phyloP scores from a whole-genome alignment of 768 basidiomycete genomes.

The Thelephora ganbajun region DNA sequence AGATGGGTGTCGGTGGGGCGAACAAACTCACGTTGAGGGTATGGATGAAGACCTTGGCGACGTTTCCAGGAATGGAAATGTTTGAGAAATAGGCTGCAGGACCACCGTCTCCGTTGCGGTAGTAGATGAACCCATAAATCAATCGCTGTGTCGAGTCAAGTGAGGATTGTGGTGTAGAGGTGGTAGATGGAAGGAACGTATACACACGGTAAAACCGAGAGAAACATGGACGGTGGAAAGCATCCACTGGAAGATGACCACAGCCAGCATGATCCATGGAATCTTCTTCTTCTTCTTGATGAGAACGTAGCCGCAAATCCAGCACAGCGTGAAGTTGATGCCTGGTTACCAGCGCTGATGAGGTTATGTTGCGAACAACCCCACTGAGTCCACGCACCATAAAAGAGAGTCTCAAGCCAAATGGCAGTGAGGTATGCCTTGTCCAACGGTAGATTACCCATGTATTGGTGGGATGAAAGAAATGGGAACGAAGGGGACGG shows the following conservation, averaged over 20 bases:
- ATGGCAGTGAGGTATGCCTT: slow-evolving; percentile 23
- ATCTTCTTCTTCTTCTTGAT: slow-evolving; percentile 13
- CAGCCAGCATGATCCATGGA: slow-evolving; percentile 13
- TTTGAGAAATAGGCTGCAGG: slow-evolving; percentile 20
- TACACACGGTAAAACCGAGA: slow-evolving; percentile 14
- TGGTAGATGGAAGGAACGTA: neutral
- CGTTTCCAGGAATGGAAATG: slow-evolving; percentile 21
- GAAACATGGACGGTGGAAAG: slow-evolving; percentile 22
- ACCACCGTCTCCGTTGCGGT: slow-evolving; percentile 15
- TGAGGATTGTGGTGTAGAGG: neutral
- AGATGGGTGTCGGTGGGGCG: too few relatives aligned
- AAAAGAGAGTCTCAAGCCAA: slow-evolving; percentile 21
- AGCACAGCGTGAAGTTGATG: slow-evolving; percentile 18
- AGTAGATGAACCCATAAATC: slow-evolving; percentile 20
- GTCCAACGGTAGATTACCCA: slow-evolving; percentile 15
- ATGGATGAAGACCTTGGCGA: slow-evolving; percentile 22
- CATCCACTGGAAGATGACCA: slow-evolving; percentile 18
- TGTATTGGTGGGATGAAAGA: neutral
- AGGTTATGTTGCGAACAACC: neutral
- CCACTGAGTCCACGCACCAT: slow-evolving; percentile 15
- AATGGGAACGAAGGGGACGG: too few relatives aligned
- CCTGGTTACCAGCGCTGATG: slow-evolving; percentile 9
- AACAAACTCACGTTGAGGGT: slow-evolving; percentile 14
- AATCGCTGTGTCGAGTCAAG: slow-evolving; percentile 12
- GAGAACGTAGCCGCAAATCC: slow-evolving; percentile 15